Base-by-base conservation (phyloP, 768 basidiomycete genomes). In the Mycena capillaripes region DNA sequence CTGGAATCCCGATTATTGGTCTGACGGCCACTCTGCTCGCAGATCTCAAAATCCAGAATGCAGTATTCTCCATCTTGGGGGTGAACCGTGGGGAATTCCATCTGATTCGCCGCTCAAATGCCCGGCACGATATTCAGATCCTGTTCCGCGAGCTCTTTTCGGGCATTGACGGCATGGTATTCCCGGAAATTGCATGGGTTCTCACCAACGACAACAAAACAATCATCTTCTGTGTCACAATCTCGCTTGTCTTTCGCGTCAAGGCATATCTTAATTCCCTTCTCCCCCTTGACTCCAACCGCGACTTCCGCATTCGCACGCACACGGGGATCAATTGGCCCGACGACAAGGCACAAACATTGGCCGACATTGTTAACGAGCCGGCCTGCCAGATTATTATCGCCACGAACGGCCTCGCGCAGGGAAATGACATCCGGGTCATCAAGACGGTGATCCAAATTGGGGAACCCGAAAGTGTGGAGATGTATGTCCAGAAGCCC, bases 221-320 rank as follows among this genome's bases (percentile, higher is more conserved):
- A 0, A 65, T 82, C 11, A 76, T 83, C 2, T 83, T 81, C 52
- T 76, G 77, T 62, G 67, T 75, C n/a, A 78, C 80, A 1, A 79
- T 82, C 30, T 12, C 58, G 0, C 73, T 80, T 1, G 77, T 75
- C 5, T 77, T 76, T 40, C 78, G 74, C 0, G 46, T 80, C 7
- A 70, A 67, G 4, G 19, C 32, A 5, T 80, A 81, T 62, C 74
- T 82, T 21, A 21, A 42, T n/a, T 27, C 34, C 14, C 36, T 53
- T 17, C 36, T 38, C 27, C 3, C 36, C 2, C 14, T 4, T 7
- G 27, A 30, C 17, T 5, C 46, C 17, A 48, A 53, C 55, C 36
- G 61, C 11, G 42, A 36, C n/a, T n/a, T 52, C 9, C 67, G 67
- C 4, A 21, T 69, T 12, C 58, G 67, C n/a, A 34, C 48, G 0